Evolutionary conservation across 2,329 filamentous ascomycete species (phyloP).

Genomic region (Fusarium sp.): DNA sequence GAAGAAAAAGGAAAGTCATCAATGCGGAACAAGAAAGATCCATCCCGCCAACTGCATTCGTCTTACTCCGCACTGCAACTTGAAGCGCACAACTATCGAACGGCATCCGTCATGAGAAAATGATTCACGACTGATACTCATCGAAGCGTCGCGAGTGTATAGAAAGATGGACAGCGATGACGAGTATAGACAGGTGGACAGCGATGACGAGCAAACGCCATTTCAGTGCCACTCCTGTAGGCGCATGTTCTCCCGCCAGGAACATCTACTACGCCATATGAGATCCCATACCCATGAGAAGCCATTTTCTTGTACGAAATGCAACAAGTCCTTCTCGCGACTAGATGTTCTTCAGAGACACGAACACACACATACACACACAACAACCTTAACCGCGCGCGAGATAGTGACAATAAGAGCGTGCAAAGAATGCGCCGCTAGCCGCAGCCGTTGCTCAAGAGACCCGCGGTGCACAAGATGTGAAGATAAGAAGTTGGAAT

Average conservation of each 20-base stretch:
- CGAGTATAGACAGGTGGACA: neutral
- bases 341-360: conserved; percentile 32
- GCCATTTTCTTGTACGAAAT: conserved; percentile 23
- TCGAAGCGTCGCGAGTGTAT: neutral
- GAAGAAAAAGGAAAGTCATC: neutral
- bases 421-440: conserved; percentile 26
- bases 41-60: neutral
- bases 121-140: neutral
- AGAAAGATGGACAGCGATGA: conserved; percentile 1
- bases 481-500: conserved; percentile 9
- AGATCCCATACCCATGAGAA: conserved; percentile 32
- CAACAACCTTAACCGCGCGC: neutral
- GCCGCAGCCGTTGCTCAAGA: conserved; percentile 34
- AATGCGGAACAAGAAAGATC: conserved; percentile 11
- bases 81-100: neutral
- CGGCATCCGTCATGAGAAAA: neutral
- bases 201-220: neutral
- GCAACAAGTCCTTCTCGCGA: conserved; percentile 31
- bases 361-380: conserved; percentile 17
- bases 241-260: conserved; percentile 20
- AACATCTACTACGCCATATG: conserved; percentile 32
- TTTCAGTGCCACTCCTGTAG: conserved; percentile 10
- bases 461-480: conserved; percentile 28
- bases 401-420: conserved; percentile 16
- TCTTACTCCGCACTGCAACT: conserved; percentile 2